Base-by-base conservation (phyloP, 352 stramenopile species). In the Phytopythium boreale region DNA sequence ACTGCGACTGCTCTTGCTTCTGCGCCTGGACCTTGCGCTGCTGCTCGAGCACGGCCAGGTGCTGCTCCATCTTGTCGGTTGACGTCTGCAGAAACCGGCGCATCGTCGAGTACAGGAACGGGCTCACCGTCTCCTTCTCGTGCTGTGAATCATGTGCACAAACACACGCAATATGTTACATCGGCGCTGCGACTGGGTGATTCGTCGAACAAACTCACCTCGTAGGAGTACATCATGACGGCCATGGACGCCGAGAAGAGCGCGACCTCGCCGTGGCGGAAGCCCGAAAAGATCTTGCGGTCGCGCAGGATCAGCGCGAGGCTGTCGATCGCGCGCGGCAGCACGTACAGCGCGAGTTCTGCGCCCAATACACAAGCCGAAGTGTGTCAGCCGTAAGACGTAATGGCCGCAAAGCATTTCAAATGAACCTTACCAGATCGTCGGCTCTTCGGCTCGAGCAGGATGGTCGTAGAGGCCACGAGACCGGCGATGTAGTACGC, bases 181-280 rank as follows among this genome's bases (percentile, higher is more conserved):
- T n/a, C n/a, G n/a, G n/a, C n/a, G n/a, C n/a, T n/a, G n/a, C 29
- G 7, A 34, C 29, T 3, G 4, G 29, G 29, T 34, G 29, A 34
- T 3, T 34, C 29, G 29, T 34, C 14, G 22, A 2, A 29, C 2
- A 17, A 49, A 46, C 67, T 62, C 71, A 89, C 82, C 84, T 95
- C 84, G 59, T 92, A 95, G 62, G 74, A 90, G 69, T 88, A 89
- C 87, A 93, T 93, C 69, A 95, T 87, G 50, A 86, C 71, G 11
- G 79, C 74, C 84, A 93, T 95, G 11, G 84, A 95, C 15, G 71
- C 71, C 27, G 84, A 83, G 59, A 93, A 95, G 44, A 95, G 74
- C 51, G 82, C 71, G 36, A 92, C 75, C 61, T 95, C 87, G 26
- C 84, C 87, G 56, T 91, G 72, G 22, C 69, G 74, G 49, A 93